These are phyloP conservation scores for Cryptococcus sp. DNA, from an alignment of 1,284 basidiomycete genomes.

Conservation along the genomic window DNA sequence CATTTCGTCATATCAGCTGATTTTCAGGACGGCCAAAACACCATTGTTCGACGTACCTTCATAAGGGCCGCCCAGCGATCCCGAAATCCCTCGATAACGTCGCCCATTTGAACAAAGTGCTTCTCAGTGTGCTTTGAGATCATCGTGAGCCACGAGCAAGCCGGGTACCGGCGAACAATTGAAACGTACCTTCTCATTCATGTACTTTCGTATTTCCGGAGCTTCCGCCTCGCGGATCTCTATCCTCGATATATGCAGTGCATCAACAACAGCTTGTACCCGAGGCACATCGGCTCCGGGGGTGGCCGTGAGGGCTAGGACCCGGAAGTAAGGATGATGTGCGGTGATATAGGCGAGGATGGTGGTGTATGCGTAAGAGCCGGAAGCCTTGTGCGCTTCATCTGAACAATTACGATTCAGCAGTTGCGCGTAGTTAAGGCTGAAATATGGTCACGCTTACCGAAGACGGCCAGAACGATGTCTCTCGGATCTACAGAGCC, in stretches of 20 bases:
- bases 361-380: slow-evolving; percentile 89
- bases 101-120: slow-evolving; percentile 71
- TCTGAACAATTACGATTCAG: slow-evolving; percentile 58
- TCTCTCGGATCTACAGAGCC: slow-evolving; percentile 74
- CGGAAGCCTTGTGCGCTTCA: slow-evolving; percentile 93
- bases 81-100: slow-evolving; percentile 40
- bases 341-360: slow-evolving; percentile 88
- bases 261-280: slow-evolving; percentile 89
- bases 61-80: slow-evolving; percentile 62
- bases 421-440: no score
- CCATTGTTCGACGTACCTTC: slow-evolving; percentile 60
- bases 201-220: slow-evolving; percentile 81
- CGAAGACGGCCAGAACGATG: slow-evolving; percentile 67
- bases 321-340: slow-evolving; percentile 88
- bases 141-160: background rate
- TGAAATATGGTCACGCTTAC: slow-evolving; percentile 57
- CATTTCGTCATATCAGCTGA: slow-evolving; percentile 2
- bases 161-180: background rate
- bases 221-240: slow-evolving; percentile 93
- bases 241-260: slow-evolving; percentile 93
- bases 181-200: slow-evolving; percentile 76
- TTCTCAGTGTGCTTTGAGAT: slow-evolving; percentile 46
- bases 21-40: background rate
- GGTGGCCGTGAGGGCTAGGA: slow-evolving; percentile 93
- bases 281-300: slow-evolving; percentile 83